A percentile compares a stretch with the other conserved stretches of the same genome.
Conservation (phyloP, 2,329 filamentous ascomycete species). For the Hymenoscyphus albidus region DNA sequence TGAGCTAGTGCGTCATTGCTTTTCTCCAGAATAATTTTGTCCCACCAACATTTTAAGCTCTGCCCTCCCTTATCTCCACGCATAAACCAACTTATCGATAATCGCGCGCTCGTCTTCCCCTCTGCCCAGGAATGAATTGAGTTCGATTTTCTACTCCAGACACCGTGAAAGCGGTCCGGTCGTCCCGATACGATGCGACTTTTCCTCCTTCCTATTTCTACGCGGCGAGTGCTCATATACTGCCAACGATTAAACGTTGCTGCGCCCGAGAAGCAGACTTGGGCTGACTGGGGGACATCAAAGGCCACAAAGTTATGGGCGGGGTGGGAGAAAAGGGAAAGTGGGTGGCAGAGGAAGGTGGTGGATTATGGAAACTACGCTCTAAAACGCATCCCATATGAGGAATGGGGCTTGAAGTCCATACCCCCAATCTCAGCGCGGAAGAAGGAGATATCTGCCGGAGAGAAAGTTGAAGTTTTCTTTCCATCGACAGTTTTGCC, state of each 20-base stretch:
- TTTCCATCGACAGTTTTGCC: constrained; percentile 72
- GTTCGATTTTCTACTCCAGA: background rate
- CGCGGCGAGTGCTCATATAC: constrained; percentile 85
- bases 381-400: constrained; percentile 83
- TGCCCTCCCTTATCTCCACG: background rate
- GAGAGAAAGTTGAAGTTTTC: constrained; percentile 66
- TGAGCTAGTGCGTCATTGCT: constrained; percentile 11
- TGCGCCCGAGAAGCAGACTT: constrained; percentile 48
- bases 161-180: constrained; percentile 13
- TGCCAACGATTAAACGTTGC: constrained; percentile 69
- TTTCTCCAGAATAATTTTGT: background rate
- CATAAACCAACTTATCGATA: background rate
- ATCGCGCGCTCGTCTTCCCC: background rate
- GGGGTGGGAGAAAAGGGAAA: constrained; percentile 78
- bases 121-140: constrained; percentile 8
- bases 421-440: constrained; percentile 75
- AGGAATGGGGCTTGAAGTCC: constrained; percentile 97
- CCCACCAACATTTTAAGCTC: background rate
- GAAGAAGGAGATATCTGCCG: constrained; percentile 56
- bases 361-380: constrained; percentile 83
- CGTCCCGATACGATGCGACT: constrained; percentile 65
- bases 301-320: constrained; percentile 78
- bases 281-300: constrained; percentile 64
- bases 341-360: constrained; percentile 83
- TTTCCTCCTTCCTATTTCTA: constrained; percentile 90